Percentiles rank a stretch among this genome's conserved stretches.
phyloP scores from a whole-genome alignment of 345 rosid species.

The Arabis alpina region DNA sequence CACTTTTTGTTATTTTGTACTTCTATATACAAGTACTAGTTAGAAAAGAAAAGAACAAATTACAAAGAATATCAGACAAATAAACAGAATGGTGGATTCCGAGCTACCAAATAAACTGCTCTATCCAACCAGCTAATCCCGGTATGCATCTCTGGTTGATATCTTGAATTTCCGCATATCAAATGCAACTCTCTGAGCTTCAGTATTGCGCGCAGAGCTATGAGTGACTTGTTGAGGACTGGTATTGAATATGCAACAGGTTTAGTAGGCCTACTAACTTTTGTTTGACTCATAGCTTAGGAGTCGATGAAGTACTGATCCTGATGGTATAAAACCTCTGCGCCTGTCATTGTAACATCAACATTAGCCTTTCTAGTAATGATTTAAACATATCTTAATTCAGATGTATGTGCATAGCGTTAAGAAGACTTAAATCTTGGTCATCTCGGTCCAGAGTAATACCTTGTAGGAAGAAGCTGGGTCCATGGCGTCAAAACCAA shows the following conservation, averaged over 20 bases:
- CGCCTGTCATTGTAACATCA: conserved; percentile 3
- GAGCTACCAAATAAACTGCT: neutral
- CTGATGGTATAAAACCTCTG: neutral
- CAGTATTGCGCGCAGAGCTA: conserved; percentile 9
- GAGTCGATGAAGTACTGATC: conserved; percentile 21
- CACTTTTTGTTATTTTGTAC: too few relatives aligned
- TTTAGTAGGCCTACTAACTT: neutral
- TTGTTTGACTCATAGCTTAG: neutral
- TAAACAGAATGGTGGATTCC: conserved; percentile 13
- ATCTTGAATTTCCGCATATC: neutral
- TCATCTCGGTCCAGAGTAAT: conserved; percentile 14
- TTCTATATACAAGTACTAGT: too few relatives aligned
- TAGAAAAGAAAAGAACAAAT: too few relatives aligned
- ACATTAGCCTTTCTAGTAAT: conserved; percentile 19
- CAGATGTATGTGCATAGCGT: conserved; percentile 6
- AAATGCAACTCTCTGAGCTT: conserved; percentile 8
- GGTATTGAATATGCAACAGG: conserved; percentile 3
- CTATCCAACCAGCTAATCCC: conserved; percentile 7
- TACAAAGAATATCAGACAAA: neutral
- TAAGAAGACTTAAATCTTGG: neutral
- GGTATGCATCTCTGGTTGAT: neutral
- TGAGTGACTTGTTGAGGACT: conserved; percentile 7
- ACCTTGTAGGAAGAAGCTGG: conserved; percentile 28
- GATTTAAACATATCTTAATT: neutral
- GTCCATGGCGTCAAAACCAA: conserved; percentile 32